These are phyloP conservation scores for Telopea speciosissima DNA, from an alignment of 177 flowering plant genomes.

Conservation along the genomic window DNA sequence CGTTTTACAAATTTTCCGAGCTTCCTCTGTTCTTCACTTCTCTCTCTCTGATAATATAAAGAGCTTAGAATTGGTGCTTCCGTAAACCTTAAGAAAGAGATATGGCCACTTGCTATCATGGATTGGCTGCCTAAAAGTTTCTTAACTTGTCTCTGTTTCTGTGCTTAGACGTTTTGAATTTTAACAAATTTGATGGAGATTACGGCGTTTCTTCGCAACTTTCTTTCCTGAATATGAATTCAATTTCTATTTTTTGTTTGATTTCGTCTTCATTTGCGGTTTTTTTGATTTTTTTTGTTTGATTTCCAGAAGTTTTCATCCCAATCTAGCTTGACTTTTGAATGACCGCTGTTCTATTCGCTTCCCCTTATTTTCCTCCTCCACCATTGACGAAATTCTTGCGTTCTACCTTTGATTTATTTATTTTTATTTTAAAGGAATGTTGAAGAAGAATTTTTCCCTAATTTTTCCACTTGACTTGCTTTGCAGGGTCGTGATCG, in stretches of 20 bases:
- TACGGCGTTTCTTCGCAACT: not conserved
- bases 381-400: not conserved
- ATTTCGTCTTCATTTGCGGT: not conserved
- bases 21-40: not conserved
- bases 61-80: not conserved
- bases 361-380: not conserved
- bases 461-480: not conserved
- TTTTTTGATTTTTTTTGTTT: not conserved
- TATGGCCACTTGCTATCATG: too few species aligned
- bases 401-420: not conserved
- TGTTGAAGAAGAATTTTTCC: not conserved
- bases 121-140: not conserved
- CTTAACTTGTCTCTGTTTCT: not conserved
- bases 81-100: too few species aligned
- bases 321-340: slow-evolving; percentile 15
- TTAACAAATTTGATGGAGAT: not conserved
- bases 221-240: not conserved
- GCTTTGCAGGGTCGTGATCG: slow-evolving; percentile 73
- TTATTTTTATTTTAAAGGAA: too few species aligned
- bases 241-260: not conserved
- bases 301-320: slow-evolving; percentile 11
- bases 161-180: not conserved
- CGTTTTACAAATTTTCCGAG: not conserved
- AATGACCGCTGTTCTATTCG: not conserved
- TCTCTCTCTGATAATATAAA: not conserved